Evolutionary conservation across 441 rosid genomes (phyloP).

Genomic region (Corymbia citriodora): DNA sequence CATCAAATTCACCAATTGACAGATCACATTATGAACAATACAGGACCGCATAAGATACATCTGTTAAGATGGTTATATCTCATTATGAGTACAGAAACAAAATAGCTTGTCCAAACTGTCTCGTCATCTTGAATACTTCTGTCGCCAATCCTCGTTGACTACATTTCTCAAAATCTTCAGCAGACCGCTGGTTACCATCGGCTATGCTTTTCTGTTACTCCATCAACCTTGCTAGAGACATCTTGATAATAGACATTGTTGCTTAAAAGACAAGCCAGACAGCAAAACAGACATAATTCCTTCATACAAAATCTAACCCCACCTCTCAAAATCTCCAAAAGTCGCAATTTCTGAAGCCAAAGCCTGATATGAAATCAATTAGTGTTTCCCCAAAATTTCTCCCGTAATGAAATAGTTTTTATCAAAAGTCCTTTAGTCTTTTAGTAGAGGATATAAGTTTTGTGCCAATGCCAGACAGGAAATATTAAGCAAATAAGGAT

Average conservation of each 20-base stretch:
- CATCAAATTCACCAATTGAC: background rate
- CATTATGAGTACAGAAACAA: background rate
- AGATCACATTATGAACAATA: background rate
- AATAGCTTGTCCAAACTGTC: background rate
- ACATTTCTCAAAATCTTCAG: background rate
- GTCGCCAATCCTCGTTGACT: background rate
- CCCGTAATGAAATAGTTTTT: no score
- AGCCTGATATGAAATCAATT: background rate
- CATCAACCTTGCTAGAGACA: background rate
- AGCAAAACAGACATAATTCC: background rate
- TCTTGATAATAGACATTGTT: fast-evolving
- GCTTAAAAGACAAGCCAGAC: background rate
- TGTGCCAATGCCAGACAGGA: fast-evolving
- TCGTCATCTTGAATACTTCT: background rate
- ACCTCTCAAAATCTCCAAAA: background rate
- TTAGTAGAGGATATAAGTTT: background rate
- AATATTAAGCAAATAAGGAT: background rate
- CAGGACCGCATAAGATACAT: background rate
- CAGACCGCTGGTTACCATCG: background rate
- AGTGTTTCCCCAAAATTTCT: background rate
- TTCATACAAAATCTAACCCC: background rate
- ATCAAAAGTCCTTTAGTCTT: fast-evolving
- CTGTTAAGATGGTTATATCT: background rate
- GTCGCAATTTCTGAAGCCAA: background rate
- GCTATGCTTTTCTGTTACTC: background rate